These are phyloP conservation scores for Hyaloperonospora arabidopsidis DNA, from an alignment of 352 stramenopile species.

Conservation along the genomic window DNA sequence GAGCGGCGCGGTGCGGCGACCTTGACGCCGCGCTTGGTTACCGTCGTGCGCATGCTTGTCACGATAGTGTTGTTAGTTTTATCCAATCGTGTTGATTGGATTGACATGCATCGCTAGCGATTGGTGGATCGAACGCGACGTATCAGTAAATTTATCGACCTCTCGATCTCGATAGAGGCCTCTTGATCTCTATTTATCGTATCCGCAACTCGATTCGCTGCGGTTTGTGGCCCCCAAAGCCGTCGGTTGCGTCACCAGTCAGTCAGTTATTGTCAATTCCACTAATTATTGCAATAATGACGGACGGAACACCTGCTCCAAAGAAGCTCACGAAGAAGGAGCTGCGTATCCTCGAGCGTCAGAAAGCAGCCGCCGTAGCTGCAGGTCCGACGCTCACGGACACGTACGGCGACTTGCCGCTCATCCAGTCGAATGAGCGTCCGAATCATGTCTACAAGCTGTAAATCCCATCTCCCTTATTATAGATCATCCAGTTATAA, in stretches of 20 bases:
- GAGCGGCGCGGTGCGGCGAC: conserved; percentile 20
- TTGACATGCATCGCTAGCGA: too few species aligned
- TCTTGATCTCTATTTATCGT: neutral
- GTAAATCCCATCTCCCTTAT: conserved; percentile 22
- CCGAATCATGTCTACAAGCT: conserved; percentile 50
- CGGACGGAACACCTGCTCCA: conserved; percentile 37
- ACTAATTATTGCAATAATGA: conserved; percentile 22
- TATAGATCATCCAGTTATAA: neutral
- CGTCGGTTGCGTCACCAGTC: too few species aligned
- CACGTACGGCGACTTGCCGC: conserved; percentile 81
- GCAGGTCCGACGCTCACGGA: conserved; percentile 68
- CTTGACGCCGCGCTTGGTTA: conserved; percentile 22
- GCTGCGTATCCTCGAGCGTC: conserved; percentile 80
- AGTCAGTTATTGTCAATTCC: too few species aligned
- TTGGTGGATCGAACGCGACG: too few species aligned
- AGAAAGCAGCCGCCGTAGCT: conserved; percentile 64
- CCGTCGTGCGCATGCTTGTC: conserved; percentile 11
- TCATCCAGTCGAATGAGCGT: conserved; percentile 86
- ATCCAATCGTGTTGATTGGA: conserved; percentile 23
- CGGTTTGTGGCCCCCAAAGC: too few species aligned
- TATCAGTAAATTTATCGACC: too few species aligned
- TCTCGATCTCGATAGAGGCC: conserved; percentile 2
- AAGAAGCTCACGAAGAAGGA: conserved; percentile 89
- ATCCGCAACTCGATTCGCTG: too few species aligned
- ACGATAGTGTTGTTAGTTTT: conserved; percentile 17